Base-by-base conservation (phyloP, 2,329 filamentous ascomycete genomes). In the Dactylonectria macrodidyma region DNA sequence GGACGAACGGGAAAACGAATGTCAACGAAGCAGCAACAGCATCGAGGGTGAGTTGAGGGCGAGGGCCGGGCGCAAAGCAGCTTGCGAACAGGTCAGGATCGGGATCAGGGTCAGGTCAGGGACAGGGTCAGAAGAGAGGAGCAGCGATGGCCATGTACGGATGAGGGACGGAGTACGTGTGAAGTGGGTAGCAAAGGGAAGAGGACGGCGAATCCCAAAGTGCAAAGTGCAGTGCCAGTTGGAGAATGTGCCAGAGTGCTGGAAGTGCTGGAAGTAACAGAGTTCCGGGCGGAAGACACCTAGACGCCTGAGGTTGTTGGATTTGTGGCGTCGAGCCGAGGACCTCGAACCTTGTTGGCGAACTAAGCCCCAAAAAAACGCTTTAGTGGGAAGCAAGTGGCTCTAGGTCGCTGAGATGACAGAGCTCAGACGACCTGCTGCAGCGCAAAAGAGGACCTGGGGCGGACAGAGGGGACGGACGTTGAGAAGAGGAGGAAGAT, bases 281-380 rank as follows among this genome's bases (percentile, higher is more conserved):
- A 62, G 54, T 66, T 61, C 64, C 59, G 59, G 51, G 54, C 52
- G 64, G 64, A 38, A 52, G 54, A 64, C 26, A 30, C 26, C 26
- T 30, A 51, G 61, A 56, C 59, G 70, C 65, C 64, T 65, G 60
- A 66, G 65, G 62, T 69, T 71, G 65, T 71, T 72, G 69, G 58
- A 66, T 72, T 72, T 73, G 73, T 76, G 72, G 74, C 75, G 75
- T 75, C 68, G 71, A 75, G 59, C 70, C 65, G 72, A 71, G 67
- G 65, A 71, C 66, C 63, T 71, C 66, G 68, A 73, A 71, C 70
- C 73, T 72, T 76, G 74, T 67, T 73, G 72, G 73, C 54, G 67
- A 62, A 67, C 68, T 68, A 72, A 66, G 44, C 63, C 73, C 67
- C 71, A 67, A 74, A 75, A 71, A 66, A 73, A 71, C 44, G 47